Evolutionary conservation across 2,329 filamentous ascomycete genomes (phyloP).

Genomic region (Cladosporium sp.): DNA sequence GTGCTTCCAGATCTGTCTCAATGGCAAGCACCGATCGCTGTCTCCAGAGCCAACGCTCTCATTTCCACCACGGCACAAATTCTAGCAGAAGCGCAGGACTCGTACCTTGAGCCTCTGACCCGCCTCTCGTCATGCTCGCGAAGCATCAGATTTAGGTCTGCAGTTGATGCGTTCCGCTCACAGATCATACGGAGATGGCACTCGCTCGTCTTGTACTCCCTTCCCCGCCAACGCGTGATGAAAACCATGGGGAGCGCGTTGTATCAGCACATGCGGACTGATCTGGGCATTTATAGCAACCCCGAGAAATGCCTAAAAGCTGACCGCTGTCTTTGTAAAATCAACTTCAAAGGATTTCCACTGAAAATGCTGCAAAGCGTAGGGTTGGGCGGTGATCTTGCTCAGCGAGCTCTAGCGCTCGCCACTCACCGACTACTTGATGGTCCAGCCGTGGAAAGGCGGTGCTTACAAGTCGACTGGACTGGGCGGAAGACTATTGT

Average conservation of each 20-base stretch:
- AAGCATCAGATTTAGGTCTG: not conserved
- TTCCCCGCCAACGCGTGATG: slow-evolving; percentile 26
- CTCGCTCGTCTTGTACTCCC: slow-evolving; percentile 22
- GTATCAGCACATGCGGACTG: slow-evolving; percentile 22
- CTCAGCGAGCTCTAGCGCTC: slow-evolving; percentile 68
- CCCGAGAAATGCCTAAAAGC: slow-evolving; percentile 39
- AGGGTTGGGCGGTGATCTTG: slow-evolving; percentile 64
- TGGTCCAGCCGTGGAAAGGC: slow-evolving; percentile 54
- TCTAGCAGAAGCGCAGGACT: slow-evolving; percentile 33
- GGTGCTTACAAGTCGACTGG: slow-evolving; percentile 61
- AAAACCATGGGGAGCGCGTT: slow-evolving; percentile 23
- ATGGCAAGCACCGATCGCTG: slow-evolving; percentile 24
- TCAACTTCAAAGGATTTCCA: slow-evolving; percentile 21
- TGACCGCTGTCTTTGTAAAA: slow-evolving; percentile 29
- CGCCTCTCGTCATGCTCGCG: slow-evolving; percentile 27
- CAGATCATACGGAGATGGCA: slow-evolving; percentile 20
- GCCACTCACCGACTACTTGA: slow-evolving; percentile 64
- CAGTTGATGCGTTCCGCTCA: slow-evolving; percentile 35
- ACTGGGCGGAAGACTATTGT: slow-evolving; percentile 53
- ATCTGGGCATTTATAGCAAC: slow-evolving; percentile 15
- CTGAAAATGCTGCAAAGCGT: slow-evolving; percentile 50
- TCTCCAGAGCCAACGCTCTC: slow-evolving; percentile 27
- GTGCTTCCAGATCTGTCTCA: slow-evolving; percentile 21
- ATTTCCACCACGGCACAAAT: slow-evolving; percentile 35
- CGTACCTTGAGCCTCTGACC: slow-evolving; percentile 41